Evolutionary conservation across 2,329 filamentous ascomycete species (phyloP).

Genomic region (Endothia cerciana): DNA sequence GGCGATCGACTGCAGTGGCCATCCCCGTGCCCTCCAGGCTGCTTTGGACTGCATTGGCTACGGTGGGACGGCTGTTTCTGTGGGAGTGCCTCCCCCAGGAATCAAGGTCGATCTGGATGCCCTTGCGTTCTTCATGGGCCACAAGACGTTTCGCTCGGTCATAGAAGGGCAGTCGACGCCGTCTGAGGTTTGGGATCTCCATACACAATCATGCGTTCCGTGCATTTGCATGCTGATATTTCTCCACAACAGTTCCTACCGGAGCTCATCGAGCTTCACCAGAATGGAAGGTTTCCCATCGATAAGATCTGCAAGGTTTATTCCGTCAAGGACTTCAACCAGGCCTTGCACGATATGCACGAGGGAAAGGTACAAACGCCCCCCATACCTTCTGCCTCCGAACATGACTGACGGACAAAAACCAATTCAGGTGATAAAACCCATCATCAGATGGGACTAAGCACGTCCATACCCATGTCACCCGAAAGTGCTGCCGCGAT

Average conservation of each 20-base stretch:
- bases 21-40: constrained; percentile 35
- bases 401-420: constrained; percentile 2
- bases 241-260: constrained; percentile 37
- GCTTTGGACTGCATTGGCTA: constrained; percentile 37
- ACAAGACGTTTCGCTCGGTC: constrained; percentile 39
- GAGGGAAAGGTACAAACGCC: constrained; percentile 31
- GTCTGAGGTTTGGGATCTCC: constrained; percentile 28
- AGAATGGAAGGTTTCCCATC: constrained; percentile 39
- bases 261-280: constrained; percentile 37
- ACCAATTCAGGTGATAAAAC: constrained; percentile 30
- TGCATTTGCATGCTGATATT: not conserved
- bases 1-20: constrained; percentile 40
- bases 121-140: constrained; percentile 33
- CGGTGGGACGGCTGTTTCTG: constrained; percentile 38
- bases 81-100: constrained; percentile 39
- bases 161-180: constrained; percentile 40
- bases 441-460: constrained; percentile 29
- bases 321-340: constrained; percentile 33
- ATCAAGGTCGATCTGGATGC: constrained; percentile 36
- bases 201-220: too few relatives aligned
- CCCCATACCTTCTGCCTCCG: not conserved
- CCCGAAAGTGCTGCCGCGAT: too few relatives aligned
- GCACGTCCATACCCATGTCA: too few relatives aligned
- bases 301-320: constrained; percentile 40
- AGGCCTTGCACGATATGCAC: constrained; percentile 34